Percentiles rank a stretch among this genome's conserved stretches.
phyloP scores from a whole-genome alignment of 306 rosid genomes.

The Trifolium dubium region DNA sequence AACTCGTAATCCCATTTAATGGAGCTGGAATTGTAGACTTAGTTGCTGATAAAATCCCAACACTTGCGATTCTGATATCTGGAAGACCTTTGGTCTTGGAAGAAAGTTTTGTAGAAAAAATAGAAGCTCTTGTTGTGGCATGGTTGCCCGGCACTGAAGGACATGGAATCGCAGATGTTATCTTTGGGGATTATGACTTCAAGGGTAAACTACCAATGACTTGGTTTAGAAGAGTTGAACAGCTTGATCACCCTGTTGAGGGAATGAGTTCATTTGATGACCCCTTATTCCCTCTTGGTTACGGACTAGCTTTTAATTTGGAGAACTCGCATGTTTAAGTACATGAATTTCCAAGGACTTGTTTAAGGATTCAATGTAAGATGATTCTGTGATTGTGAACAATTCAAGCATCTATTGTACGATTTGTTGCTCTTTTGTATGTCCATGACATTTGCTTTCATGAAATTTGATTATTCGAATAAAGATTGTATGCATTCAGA shows the following conservation, averaged over 20 bases:
- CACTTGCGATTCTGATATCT: slow-evolving; percentile 73
- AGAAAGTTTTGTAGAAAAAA: slow-evolving; percentile 59
- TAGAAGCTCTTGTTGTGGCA: slow-evolving; percentile 75
- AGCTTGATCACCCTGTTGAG: slow-evolving; percentile 51
- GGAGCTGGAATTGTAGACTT: slow-evolving; percentile 57
- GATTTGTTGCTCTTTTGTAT: background rate
- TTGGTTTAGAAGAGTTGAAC: slow-evolving; percentile 67
- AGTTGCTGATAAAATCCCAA: slow-evolving; percentile 69
- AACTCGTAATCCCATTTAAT: slow-evolving; percentile 60
- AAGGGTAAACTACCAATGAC: slow-evolving; percentile 73
- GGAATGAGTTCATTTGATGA: slow-evolving; percentile 51
- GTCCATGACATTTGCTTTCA: background rate
- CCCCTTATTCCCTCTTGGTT: slow-evolving; percentile 74
- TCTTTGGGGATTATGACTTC: slow-evolving; percentile 78
- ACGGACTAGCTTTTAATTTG: slow-evolving; percentile 49
- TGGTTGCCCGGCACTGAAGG: slow-evolving; percentile 93
- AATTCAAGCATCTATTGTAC: background rate
- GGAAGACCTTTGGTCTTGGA: slow-evolving; percentile 81
- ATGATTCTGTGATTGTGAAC: background rate
- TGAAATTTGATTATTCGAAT: background rate
- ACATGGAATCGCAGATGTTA: slow-evolving; percentile 71
- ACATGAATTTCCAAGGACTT: background rate
- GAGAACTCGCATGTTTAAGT: slow-evolving; percentile 26
- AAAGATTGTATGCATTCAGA: background rate
- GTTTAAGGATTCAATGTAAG: slow-evolving; percentile 10